Base-by-base conservation (phyloP, 352 stramenopile species). In the Globisporangium carolinianum region DNA sequence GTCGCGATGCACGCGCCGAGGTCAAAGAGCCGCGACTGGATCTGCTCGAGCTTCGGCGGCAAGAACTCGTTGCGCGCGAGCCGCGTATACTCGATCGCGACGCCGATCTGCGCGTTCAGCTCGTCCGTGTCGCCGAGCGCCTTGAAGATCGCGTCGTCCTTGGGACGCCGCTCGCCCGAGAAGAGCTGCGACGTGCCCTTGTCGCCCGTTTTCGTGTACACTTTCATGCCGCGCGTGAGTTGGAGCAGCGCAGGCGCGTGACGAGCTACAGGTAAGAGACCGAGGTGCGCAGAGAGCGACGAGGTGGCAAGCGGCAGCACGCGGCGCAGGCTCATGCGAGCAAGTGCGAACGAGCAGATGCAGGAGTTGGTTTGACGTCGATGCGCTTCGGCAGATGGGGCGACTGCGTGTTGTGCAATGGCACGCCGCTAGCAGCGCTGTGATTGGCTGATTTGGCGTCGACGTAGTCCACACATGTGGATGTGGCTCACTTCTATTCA, bases 131-230 rank as follows among this genome's bases (percentile, higher is more conserved):
- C 85, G 41, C 90, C 90, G 49, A 97, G 79, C 51, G 88, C 88
- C 61, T 94, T 77, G 76, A 97, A 97, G 6, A 94, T 74, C 5
- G 63, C 63, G 67, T 97, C 82, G 65, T 88, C 76, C 69, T 97
- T 97, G 59, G 73, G 65, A 17, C 86, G 73, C 17, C 87, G 80
- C 71, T 96, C 86, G 53, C 89, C 88, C 56, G 90, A 96, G 69
- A 95, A 97, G 53, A 97, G 79, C 66, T 91, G 86, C 49, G 89
- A 97, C 57, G 86, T 94, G 53, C 89, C 90, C 62, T 96, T 97
- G 70, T 97, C 90, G 46, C 90, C 90, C 0, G 89, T 96, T 57
- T 92, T 91, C 42, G 90, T 97, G 77, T 97, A 97, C 52, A 97
- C 85, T 67, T 95, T 95, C 79, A 94, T 91, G 56, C 67, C 53